Conservation (phyloP, 2,329 filamentous ascomycete species). For the Neopestalotiopsis rosae region DNA sequence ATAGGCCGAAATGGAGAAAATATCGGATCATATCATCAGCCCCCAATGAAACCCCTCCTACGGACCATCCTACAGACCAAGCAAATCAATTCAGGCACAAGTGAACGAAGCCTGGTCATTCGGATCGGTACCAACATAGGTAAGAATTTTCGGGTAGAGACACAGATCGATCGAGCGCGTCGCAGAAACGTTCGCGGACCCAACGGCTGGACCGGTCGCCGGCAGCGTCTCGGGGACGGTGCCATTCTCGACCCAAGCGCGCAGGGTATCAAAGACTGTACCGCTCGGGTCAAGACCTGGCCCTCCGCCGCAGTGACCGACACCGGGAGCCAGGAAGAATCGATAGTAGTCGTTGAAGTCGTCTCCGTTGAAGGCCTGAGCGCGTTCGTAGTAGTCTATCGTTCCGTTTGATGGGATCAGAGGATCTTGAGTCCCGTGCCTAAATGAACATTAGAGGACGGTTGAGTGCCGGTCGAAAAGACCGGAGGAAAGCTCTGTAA, state of each 20-base stretch:
- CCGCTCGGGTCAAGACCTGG: constrained; percentile 11
- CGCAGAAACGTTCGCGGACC: background rate
- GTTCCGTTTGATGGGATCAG: constrained; percentile 39
- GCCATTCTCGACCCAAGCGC: constrained; percentile 7
- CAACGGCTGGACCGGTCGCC: constrained; percentile 6
- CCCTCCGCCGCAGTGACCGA: constrained; percentile 48
- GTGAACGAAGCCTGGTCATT: constrained; percentile 8
- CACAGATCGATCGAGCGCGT: background rate
- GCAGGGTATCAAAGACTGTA: constrained; percentile 11
- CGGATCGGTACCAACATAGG: background rate
- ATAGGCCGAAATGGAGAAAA: too few species aligned
- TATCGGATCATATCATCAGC: too few species aligned
- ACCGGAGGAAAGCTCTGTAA: too few species aligned
- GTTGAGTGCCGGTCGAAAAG: too few species aligned
- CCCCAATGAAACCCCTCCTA: too few species aligned
- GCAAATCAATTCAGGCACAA: background rate
- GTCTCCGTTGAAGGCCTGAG: constrained; percentile 29
- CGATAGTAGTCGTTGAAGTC: constrained; percentile 52
- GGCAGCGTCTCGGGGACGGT: constrained; percentile 10
- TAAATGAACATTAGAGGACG: background rate
- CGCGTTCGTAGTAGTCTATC: constrained; percentile 36
- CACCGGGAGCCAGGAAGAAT: constrained; percentile 55
- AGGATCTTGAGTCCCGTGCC: constrained; percentile 39
- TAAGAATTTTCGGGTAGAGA: constrained; percentile 8
- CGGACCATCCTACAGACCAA: background rate